Base-by-base conservation (phyloP, 176 grass and related monocot genomes). In the Olyra latifolia region DNA sequence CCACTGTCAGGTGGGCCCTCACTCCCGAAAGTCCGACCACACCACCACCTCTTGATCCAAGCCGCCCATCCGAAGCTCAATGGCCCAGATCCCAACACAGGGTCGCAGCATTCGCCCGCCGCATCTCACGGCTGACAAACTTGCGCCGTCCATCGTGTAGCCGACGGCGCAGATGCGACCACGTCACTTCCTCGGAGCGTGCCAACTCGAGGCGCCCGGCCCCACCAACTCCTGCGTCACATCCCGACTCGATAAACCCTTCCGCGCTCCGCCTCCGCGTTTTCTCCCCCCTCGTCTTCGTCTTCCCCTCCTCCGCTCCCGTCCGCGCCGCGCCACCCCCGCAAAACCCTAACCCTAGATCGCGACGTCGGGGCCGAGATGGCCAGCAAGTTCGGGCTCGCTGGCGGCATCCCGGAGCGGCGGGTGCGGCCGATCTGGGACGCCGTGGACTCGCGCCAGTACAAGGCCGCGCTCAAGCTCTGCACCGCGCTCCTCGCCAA, bases 361-460 rank as follows among this genome's bases (percentile, higher is more conserved):
- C 79, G 80, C 62, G 32, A 44, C 48, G 61, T 56, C 32, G 7
- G 7, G 41, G 19, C 42, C 20, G 40, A 5, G 81, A 99, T 99
- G 96, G 84, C 96, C 39, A 87, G 90, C 77, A 95, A 91, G 91
- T 93, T 95, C 66, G 90, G 92, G 63, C 77, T 95, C 57, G 92
- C 92, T 20, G 92, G 96, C 42, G 96, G 96, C 22, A 95, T 99
- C 50, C 96, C 96, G 49, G 96, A 95, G 84, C 78, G 92, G 66
- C 81, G 90, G 35, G 96, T 99, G 73, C 86, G 96, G 55, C 92
- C 88, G 64, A 99, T 99, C 86, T 95, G 96, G 96, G 96, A 95
- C 75, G 96, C 96, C 50, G 76, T 95, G 23, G 96, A 99, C 92
- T 94, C 94, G 59, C 91, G 94, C 35, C 91, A 97, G 91, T 97